Conservation (phyloP, 306 rosid species). For the Vicia faba region DNA sequence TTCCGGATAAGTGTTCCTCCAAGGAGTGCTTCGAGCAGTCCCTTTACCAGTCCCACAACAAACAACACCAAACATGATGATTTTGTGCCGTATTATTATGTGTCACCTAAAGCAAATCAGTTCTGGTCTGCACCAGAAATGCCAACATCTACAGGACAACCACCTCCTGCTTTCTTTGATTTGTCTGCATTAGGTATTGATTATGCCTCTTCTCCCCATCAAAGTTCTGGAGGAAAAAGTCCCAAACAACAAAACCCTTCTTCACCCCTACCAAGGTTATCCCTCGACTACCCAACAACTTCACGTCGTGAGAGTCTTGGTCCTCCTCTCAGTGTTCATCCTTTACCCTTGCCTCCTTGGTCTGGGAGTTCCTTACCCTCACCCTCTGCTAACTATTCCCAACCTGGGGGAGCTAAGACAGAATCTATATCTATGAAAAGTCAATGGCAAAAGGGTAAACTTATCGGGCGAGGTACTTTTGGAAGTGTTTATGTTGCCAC, state of each 20-base stretch:
- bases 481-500: slow-evolving; percentile 95
- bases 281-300: slow-evolving; percentile 45
- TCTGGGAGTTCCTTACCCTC: slow-evolving; percentile 59
- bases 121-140: slow-evolving; percentile 90
- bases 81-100: slow-evolving; percentile 47
- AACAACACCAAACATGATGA: slow-evolving; percentile 47
- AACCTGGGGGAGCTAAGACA: slow-evolving; percentile 39
- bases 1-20: slow-evolving; percentile 49
- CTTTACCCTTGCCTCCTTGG: slow-evolving; percentile 94
- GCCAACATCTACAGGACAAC: slow-evolving; percentile 37
- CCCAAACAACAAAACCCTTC: slow-evolving; percentile 46
- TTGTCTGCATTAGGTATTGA: slow-evolving; percentile 45
- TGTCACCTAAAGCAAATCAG: slow-evolving; percentile 51
- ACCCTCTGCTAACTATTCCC: slow-evolving; percentile 46
- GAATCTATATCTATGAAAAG: slow-evolving; percentile 64
- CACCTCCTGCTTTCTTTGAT: slow-evolving; percentile 61
- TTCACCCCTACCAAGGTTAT: slow-evolving; percentile 52
- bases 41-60: slow-evolving; percentile 63
- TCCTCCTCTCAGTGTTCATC: slow-evolving; percentile 63
- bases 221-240: slow-evolving; percentile 42
- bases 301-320: slow-evolving; percentile 53
- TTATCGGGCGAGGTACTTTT: slow-evolving; percentile 97
- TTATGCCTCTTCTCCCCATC: slow-evolving; percentile 51
- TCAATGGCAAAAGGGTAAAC: slow-evolving; percentile 96
- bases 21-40: slow-evolving; percentile 73